Evolutionary conservation across 2,329 filamentous ascomycete species (phyloP), one percentile per base, ranked within the genome.

Genomic region (Gnomoniopsis sp.): DNA sequence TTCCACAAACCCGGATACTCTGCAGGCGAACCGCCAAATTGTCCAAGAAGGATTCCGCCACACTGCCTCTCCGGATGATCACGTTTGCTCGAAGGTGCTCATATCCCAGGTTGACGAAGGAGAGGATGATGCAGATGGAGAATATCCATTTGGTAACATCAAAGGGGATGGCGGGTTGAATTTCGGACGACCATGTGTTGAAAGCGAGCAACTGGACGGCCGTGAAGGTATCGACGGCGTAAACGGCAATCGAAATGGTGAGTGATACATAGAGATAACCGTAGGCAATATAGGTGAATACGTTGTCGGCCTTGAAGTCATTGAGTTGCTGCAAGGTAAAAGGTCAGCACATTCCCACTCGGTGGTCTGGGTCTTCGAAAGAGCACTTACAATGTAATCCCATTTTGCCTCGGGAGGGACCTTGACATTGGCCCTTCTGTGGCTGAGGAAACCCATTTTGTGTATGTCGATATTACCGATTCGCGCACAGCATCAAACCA

Each of bases 121-220:
- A 98, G 38, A 95, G 80, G 63, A 98, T 88, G 70, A 99, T 98
- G 72, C 93, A 96, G 57, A 86, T 84, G 30, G 91, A 89, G 71
- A 98, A 99, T 71, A 99, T 93, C 92, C 93, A 97, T 76, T 95
- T 96, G 14, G 91, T 89, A 55, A 93, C 83, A 51, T 85, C 77
- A 68, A 96, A 86, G 3, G 87, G 83, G 64, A 98, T 88, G 44
- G 84, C 82, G 1, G 92, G 92, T 66, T 91, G 77, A 66, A 98
- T 89, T 65, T 90, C 82, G 55, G 89, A 91, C 1, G 91, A 90
- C 93, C 93, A 98, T 61, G 86, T 86, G 75, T 96, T 86, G 76
- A 96, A 97, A 57, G 84, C 89, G 53, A 99, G 83, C 44, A 99
- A 80, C 63, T 96, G 96, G 75, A 97, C 84, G 62, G 93, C 93